These are phyloP conservation scores for Solanum raphanifolium DNA, from an alignment of 257 asterid genomes.

Conservation along the genomic window DNA sequence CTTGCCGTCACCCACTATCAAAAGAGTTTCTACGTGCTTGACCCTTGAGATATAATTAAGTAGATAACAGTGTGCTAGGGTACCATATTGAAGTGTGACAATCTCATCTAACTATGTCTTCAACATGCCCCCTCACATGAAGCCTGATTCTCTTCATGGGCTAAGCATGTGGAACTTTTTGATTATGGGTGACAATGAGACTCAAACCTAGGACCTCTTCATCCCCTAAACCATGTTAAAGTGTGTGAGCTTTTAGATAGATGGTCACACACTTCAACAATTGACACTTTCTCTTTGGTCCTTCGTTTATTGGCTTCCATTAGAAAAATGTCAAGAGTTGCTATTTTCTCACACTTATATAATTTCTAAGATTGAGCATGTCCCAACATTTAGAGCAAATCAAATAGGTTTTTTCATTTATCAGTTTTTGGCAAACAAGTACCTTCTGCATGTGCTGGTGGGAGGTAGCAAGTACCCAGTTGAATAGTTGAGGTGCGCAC, in stretches of 20 bases:
- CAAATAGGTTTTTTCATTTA: neutral
- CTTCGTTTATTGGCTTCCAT: neutral
- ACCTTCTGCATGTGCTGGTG: neutral
- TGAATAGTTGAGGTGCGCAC: neutral
- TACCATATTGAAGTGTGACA: neutral
- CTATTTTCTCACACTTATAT: neutral
- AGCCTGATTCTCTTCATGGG: neutral
- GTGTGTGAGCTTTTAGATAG: neutral
- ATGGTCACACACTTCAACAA: neutral
- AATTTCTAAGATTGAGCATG: neutral
- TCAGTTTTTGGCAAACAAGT: neutral
- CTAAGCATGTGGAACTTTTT: neutral
- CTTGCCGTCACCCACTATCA: neutral
- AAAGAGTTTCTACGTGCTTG: neutral
- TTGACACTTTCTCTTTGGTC: neutral
- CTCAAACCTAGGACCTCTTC: neutral
- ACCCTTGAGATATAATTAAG: no score
- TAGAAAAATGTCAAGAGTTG: neutral
- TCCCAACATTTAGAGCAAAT: neutral
- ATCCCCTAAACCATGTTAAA: neutral
- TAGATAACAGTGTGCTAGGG: neutral
- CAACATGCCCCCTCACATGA: neutral
- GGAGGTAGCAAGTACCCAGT: neutral
- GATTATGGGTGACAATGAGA: neutral
- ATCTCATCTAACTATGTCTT: neutral